Evolutionary conservation across 495 filamentous ascomycete genomes (phyloP).

Genomic region (Aspergillus biplanus): DNA sequence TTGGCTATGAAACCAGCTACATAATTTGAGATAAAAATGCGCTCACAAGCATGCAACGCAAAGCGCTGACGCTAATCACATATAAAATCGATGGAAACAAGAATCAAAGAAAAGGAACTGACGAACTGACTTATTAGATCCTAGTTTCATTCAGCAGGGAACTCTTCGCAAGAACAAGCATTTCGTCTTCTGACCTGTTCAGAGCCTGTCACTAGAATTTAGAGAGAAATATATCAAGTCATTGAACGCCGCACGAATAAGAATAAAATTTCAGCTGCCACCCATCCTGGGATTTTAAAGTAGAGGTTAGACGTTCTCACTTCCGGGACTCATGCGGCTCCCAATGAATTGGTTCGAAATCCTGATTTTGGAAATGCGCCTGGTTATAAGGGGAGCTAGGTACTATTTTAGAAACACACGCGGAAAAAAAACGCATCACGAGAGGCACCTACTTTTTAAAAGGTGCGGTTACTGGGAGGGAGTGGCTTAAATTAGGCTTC

Average conservation of each 20-base stretch:
- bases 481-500: constrained; percentile 50
- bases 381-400: constrained; percentile 72
- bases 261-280: background rate
- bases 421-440: constrained; percentile 12
- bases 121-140: background rate
- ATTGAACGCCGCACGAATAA: background rate
- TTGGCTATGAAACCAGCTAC: background rate
- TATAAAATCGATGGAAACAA: constrained; percentile 4
- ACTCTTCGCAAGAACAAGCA: background rate
- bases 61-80: constrained; percentile 39
- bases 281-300: background rate
- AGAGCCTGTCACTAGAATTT: too few species aligned
- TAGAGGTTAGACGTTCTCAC: constrained; percentile 19
- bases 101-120: constrained; percentile 9
- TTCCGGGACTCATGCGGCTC: constrained; percentile 44
- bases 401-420: constrained; percentile 56
- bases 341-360: constrained; percentile 73
- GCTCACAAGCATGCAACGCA: constrained; percentile 39
- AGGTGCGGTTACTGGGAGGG: constrained; percentile 46
- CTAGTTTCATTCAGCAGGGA: background rate
- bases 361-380: constrained; percentile 80
- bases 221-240: background rate
- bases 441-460: constrained; percentile 46
- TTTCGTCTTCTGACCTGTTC: background rate
- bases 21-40: constrained; percentile 17